phyloP scores from a whole-genome alignment of 352 stramenopile genomes.

The Pythium vanterpoolii region DNA sequence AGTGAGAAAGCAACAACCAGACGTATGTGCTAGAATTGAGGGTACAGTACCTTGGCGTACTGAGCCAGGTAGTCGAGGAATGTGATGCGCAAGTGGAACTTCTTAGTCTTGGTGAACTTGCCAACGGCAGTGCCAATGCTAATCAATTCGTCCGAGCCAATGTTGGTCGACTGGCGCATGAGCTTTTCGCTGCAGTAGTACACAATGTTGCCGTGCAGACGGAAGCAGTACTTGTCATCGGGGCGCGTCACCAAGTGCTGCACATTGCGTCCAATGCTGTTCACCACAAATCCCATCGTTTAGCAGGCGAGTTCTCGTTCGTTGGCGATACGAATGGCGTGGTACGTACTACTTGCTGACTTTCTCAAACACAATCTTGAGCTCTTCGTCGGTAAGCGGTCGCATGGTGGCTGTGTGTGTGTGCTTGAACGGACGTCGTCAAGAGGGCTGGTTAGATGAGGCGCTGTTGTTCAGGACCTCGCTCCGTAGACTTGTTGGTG shows the following conservation, averaged over 20 bases:
- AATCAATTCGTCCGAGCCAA: slow-evolving; percentile 94
- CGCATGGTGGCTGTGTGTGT: slow-evolving; percentile 77
- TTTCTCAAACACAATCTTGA: slow-evolving; percentile 97
- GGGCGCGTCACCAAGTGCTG: slow-evolving; percentile 96
- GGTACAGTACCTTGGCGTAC: slow-evolving; percentile 91
- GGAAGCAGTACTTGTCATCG: slow-evolving; percentile 98
- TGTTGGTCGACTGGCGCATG: slow-evolving; percentile 95
- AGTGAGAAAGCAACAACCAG: not conserved
- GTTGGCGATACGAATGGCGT: not conserved
- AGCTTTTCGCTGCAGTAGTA: slow-evolving; percentile 98
- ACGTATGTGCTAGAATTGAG: not conserved
- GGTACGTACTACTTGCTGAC: slow-evolving; percentile 94
- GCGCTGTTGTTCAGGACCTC: not conserved
- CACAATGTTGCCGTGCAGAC: slow-evolving; percentile 95
- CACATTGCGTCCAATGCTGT: slow-evolving; percentile 94
- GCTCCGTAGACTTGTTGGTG: slow-evolving; percentile 8
- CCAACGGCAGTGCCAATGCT: slow-evolving; percentile 97
- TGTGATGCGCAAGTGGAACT: slow-evolving; percentile 98
- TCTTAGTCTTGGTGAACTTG: slow-evolving; percentile 99
- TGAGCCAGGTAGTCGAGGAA: slow-evolving; percentile 98
- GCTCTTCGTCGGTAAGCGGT: slow-evolving; percentile 98
- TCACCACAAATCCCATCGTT: not conserved
- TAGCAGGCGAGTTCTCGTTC: not conserved
- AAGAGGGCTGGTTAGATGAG: slow-evolving; percentile 1
- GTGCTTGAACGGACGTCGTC: not conserved